Base-by-base conservation (phyloP, 306 rosid genomes). In the Vicia villosa region DNA sequence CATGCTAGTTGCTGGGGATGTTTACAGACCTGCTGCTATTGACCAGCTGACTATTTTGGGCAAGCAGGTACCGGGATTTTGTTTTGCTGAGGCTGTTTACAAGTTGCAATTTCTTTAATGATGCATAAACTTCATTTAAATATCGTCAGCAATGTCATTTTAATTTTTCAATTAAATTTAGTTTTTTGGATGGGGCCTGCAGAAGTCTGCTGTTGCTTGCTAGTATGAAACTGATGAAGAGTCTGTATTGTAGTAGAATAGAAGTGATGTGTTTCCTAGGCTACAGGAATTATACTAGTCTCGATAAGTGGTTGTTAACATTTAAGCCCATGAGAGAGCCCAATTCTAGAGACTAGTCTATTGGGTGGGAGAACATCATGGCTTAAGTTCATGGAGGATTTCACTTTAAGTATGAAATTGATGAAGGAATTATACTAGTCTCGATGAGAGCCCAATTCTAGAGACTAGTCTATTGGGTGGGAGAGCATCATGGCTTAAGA, bases 1-100 rank as follows among this genome's bases (percentile, higher is more conserved):
- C 79, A 91, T 90, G 97, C 88, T 94, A 65, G 88, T 94, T 10
- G 96, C 99, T 16, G 96, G 96, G 74, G 99, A 94, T 87, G 89
- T 94, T 62, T 94, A 94, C 80, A 88, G 99, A 75, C 99, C 99
- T 49, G 99, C 99, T 78, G 97, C 99, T 73, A 94, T 94, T 66
- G 99, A 94, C 66, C 99, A 94, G 75, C 97, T 94, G 64, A 83
- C 82, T 72, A 94, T 94, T 80, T 80, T 94, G 81, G 99, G 99
- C 13, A 79, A 88, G 79, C 95, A 94, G 99, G 99, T 94, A 84
- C 65, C 17, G 24, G 26, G 28, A 37, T 74, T 30, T 76, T 28
- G 57, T 68, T 62, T 57, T 57, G 36, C 32, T 68, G 52, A 67
- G 47, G 63, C 73, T 72, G 45, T 75, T 68, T 42, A 51, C 22